These are phyloP conservation scores for Dryadomyces quercivorus DNA, from an alignment of 2,329 filamentous ascomycete genomes.

Conservation along the genomic window DNA sequence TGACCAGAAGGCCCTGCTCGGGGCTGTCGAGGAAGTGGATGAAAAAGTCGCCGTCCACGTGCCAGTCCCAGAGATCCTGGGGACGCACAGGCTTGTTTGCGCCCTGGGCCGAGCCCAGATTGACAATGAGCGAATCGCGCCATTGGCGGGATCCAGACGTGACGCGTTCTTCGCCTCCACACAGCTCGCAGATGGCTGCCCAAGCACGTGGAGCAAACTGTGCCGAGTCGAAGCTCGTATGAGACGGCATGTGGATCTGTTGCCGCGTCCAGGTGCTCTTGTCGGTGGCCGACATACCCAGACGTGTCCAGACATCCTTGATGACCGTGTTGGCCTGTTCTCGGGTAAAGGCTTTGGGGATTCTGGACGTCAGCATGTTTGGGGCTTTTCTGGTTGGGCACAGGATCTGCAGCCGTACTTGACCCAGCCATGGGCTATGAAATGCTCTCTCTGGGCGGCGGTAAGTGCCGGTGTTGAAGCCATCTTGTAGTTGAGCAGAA, in stretches of 20 bases:
- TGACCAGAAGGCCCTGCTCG: slow-evolving; percentile 57
- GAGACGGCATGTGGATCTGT: slow-evolving; percentile 52
- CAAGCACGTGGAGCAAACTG: slow-evolving; percentile 53
- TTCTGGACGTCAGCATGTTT: slow-evolving; percentile 14
- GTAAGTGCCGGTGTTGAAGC: slow-evolving; percentile 17
- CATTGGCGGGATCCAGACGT: slow-evolving; percentile 37
- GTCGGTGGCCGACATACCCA: slow-evolving; percentile 52
- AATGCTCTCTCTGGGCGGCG: slow-evolving; percentile 27
- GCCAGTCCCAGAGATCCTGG: slow-evolving; percentile 45
- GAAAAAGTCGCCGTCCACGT: slow-evolving; percentile 63
- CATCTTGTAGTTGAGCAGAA: background rate
- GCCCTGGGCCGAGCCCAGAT: slow-evolving; percentile 45
- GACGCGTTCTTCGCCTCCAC: slow-evolving; percentile 48
- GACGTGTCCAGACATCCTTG: slow-evolving; percentile 46
- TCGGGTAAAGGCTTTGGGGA: slow-evolving; percentile 23
- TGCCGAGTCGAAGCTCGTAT: slow-evolving; percentile 38
- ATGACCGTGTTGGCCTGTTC: slow-evolving; percentile 24
- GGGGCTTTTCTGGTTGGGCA: background rate
- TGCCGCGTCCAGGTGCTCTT: slow-evolving; percentile 52
- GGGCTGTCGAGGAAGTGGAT: slow-evolving; percentile 59
- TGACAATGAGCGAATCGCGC: slow-evolving; percentile 58
- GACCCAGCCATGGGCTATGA: slow-evolving; percentile 27
- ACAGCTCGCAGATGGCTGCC: slow-evolving; percentile 53
- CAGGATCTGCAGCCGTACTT: slow-evolving; percentile 14
- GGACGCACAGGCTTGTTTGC: slow-evolving; percentile 38